Conservation (phyloP, 768 basidiomycete genomes). For the Pleurotus giganteus region DNA sequence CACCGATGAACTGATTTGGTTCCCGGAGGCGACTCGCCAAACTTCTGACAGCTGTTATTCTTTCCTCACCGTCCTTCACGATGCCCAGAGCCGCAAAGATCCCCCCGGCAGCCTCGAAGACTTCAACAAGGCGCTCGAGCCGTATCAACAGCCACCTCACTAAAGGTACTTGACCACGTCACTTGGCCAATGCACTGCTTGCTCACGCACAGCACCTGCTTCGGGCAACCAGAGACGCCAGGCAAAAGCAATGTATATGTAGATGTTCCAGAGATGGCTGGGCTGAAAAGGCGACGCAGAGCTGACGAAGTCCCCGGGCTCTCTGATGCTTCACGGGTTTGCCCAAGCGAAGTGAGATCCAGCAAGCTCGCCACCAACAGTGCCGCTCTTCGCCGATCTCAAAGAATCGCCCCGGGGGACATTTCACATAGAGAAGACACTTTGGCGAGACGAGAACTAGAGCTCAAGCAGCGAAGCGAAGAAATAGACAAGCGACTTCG, state of each 20-base stretch:
- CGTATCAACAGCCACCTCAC: conserved; percentile 13
- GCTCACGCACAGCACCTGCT: neutral
- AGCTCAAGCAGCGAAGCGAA: conserved; percentile 32
- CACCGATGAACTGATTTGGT: conserved; percentile 18
- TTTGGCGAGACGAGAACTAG: conserved; percentile 36
- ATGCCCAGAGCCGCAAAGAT: conserved; percentile 16
- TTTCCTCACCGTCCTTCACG: conserved; percentile 13
- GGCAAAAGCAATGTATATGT: conserved; percentile 17
- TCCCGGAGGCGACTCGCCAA: neutral
- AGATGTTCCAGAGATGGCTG: conserved; percentile 17
- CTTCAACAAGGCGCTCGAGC: conserved; percentile 14
- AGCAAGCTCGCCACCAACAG: conserved; percentile 16
- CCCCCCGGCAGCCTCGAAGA: neutral
- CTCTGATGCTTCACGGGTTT: conserved; percentile 4
- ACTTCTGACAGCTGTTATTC: conserved; percentile 4
- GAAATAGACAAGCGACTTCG: conserved; percentile 40
- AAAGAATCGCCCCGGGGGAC: conserved; percentile 37
- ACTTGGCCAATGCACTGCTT: neutral
- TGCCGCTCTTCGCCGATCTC: conserved; percentile 33
- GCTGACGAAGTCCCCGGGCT: neutral
- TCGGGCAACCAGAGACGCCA: conserved; percentile 2
- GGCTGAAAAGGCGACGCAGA: conserved; percentile 7
- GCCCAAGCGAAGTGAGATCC: neutral
- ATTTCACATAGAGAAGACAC: conserved; percentile 35
- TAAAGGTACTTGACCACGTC: conserved; percentile 9